Percentiles rank a stretch among this genome's conserved stretches.
Conservation (phyloP, 2,329 filamentous ascomycete genomes). For the Monosporascus sp. region DNA sequence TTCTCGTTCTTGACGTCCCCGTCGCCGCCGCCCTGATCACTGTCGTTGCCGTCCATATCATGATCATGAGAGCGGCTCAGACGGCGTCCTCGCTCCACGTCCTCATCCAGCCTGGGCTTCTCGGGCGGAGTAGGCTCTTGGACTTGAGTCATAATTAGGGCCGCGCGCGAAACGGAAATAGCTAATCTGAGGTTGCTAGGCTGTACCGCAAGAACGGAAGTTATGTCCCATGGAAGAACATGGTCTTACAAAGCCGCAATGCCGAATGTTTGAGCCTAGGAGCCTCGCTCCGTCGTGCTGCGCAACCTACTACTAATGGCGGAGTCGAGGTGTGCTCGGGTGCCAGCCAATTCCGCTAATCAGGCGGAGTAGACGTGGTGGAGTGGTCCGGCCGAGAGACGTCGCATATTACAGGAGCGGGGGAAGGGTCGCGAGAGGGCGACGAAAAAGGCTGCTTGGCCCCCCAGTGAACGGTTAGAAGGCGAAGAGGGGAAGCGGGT, state of each 20-base stretch:
- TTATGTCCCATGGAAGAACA: slow-evolving; percentile 32
- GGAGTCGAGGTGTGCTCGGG: background rate
- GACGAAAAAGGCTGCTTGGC: background rate
- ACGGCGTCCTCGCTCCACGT: slow-evolving; percentile 33
- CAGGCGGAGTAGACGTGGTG: background rate
- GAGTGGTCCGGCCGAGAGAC: background rate
- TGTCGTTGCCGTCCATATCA: slow-evolving; percentile 33
- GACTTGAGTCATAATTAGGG: slow-evolving; percentile 35
- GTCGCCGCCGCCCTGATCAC: slow-evolving; percentile 33
- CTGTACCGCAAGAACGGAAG: slow-evolving; percentile 35
- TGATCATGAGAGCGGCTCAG: slow-evolving; percentile 38
- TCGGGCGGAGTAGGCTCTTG: slow-evolving; percentile 37
- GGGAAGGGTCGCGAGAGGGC: background rate
- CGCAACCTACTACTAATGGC: slow-evolving; percentile 4
- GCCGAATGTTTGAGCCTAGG: slow-evolving; percentile 6
- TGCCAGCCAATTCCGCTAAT: background rate
- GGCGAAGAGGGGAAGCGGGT: background rate
- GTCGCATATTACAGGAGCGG: background rate
- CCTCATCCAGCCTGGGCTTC: slow-evolving; percentile 34
- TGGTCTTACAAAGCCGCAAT: slow-evolving; percentile 14
- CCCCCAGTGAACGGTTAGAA: background rate
- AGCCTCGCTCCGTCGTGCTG: slow-evolving; percentile 8
- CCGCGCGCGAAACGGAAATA: slow-evolving; percentile 33
- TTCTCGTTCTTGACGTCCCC: slow-evolving; percentile 37
- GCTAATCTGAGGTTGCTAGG: slow-evolving; percentile 32